Conservation (phyloP, 129 eudicot species). For the Saussurea involucrata region DNA sequence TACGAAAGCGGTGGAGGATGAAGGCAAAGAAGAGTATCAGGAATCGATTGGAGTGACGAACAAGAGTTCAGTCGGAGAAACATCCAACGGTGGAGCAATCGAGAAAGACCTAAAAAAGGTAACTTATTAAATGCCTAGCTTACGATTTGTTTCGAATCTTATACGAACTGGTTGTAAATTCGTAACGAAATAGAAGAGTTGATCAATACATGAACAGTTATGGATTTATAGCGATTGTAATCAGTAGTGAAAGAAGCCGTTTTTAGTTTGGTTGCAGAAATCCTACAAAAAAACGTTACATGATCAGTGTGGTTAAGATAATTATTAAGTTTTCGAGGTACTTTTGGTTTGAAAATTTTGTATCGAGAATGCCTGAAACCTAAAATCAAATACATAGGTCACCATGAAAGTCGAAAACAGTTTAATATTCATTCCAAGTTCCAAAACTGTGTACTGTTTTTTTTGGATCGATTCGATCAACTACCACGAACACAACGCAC, state of each 20-base stretch:
- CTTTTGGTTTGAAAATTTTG: too few species aligned
- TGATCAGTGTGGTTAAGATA: too few species aligned
- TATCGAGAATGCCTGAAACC: too few species aligned
- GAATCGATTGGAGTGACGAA: conserved; percentile 20
- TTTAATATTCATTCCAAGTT: too few species aligned
- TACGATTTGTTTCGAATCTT: background rate
- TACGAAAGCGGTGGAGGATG: conserved; percentile 31
- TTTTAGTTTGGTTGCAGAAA: background rate
- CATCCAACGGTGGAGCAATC: conserved; percentile 26
- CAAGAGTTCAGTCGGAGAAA: conserved; percentile 16
- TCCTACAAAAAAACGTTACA: background rate
- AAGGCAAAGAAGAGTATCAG: conserved; percentile 2
- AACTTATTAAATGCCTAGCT: too few species aligned
- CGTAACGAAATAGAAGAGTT: background rate
- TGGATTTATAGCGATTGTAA: background rate
- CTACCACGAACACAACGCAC: too few species aligned
- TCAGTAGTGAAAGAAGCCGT: background rate
- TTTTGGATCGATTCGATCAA: too few species aligned
- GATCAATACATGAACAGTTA: background rate
- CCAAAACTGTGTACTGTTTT: too few species aligned
- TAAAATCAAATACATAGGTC: too few species aligned
- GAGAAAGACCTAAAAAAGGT: conserved; percentile 87
- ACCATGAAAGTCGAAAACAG: too few species aligned
- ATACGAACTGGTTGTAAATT: background rate
- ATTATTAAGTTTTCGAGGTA: too few species aligned